Percentiles rank a stretch among this genome's conserved stretches.
phyloP scores from a whole-genome alignment of 352 stramenopile species.

The Phytophthora tentaculata region DNA sequence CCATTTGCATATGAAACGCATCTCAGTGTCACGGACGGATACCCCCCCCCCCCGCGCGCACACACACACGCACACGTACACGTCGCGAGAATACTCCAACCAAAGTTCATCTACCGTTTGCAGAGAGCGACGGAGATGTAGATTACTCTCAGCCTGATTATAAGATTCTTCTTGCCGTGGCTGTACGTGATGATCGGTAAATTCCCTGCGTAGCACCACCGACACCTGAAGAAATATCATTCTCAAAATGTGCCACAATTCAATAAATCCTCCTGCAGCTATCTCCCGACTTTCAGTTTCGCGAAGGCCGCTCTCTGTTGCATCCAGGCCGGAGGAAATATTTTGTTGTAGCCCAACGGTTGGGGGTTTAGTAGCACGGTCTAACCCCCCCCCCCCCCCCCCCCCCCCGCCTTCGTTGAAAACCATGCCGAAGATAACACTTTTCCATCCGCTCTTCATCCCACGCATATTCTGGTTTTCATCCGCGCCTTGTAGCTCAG shows the following conservation, averaged over 20 bases:
- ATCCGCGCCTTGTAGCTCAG: neutral
- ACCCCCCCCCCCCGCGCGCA: neutral
- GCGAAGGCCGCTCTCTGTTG: neutral
- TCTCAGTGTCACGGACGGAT: neutral
- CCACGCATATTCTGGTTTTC: slow-evolving; percentile 2
- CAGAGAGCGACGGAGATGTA: no score
- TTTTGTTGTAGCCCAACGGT: neutral
- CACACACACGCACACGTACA: no score
- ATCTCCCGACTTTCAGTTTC: neutral
- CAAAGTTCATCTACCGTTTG: no score
- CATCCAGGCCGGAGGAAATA: neutral
- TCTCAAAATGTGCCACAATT: neutral
- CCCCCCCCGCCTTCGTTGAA: neutral
- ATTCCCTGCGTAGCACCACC: no score
- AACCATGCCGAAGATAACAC: neutral
- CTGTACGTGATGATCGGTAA: no score
- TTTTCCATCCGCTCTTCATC: slow-evolving; percentile 1
- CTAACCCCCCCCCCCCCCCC: no score
- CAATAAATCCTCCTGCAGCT: neutral
- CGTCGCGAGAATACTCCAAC: neutral
- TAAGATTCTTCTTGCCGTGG: no score
- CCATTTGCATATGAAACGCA: neutral
- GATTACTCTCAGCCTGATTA: no score
- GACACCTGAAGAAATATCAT: neutral
- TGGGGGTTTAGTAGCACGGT: neutral